Base-by-base conservation (phyloP, 2,329 filamentous ascomycete species). In the Hypoxylon sp. region DNA sequence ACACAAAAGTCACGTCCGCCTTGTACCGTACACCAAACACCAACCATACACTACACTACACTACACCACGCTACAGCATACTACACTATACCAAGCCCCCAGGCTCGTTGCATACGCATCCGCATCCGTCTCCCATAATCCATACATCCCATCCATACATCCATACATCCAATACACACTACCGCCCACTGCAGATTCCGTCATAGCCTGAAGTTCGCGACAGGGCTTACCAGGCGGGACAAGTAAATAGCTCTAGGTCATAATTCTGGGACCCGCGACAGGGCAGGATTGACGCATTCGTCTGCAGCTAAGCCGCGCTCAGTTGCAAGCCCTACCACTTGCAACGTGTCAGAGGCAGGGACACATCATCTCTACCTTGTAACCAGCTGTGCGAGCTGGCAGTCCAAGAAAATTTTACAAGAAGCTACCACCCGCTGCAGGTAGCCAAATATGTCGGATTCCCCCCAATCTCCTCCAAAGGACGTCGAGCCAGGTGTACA, bases 401-500 rank as follows among this genome's bases (percentile, higher is more conserved):
- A 82, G 77, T 80, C 82, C 83, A 83, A 83, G 81, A 83, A 83
- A 85, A 75, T 74, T 83, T 85, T 82, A 84, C 84, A 86, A 84
- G 82, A 86, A 87, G 86, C 84, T 82, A 85, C 83, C 83, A 86
- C 80, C 86, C 86, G 86, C 86, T 88, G 86, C 86, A 88, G 84
- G 84, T 86, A 88, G 86, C 89, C 89, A 90, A 91, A 93, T 93
- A 96, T 98, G 94, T 97, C 94, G 87, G 92, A 88, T 82, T 88
- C 87, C 83, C 86, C 87, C 82, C 86, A 93, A 89, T 94, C 91
- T 89, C 93, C 94, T 87, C 90, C 93, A 79, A 96, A 97, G 88
- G 93, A 97, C 86, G 92, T 94, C 87, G 95, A 97, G 87, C 92
- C 91, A 87, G 91, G 89, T 89, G 91, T 89, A 89, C 93, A 93